Evolutionary conservation across 768 basidiomycete species (phyloP), one percentile per base, ranked within the genome.

Genomic region (Kwoniella heveanensis): DNA sequence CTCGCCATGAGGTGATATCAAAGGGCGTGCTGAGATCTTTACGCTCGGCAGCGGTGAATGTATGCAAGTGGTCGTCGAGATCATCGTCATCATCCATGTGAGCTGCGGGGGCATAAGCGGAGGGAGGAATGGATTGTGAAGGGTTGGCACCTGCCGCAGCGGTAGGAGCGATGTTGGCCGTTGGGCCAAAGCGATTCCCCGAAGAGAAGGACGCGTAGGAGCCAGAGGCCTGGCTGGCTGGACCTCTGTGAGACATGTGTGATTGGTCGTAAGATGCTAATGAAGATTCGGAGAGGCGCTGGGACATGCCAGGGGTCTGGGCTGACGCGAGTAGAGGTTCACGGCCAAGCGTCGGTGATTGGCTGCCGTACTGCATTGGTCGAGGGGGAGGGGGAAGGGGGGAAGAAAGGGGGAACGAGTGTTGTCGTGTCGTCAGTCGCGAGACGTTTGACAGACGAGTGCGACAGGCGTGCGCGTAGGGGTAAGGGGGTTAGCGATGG

Each of bases 1-100:
- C 90, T 81, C 90, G 82, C 64, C 79, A 82, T 22, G 89, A 89
- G 69, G 88, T 86, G 26, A 90, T 81, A 67, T 83, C 84, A 39
- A 86, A 86, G n/a, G 71, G 69, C 39, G 85, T 84, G 39, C 76
- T 78, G 69, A 88, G 86, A 46, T 83, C 81, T 58, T 84, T 85
- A 36, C 70, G 64, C 26, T 72, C 74, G 7, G 54, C 69, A 2
- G 69, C 60, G 22, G 77, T 74, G 49, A 77, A 74, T 1, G 73
- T 74, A 55, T 81, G 80, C 57, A 81, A 67, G 46, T 66, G 63
- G 59, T 81, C 80, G 46, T 78, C 76, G 17, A 74, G 58, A 47
- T 79, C 79, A 51, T 76, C 76, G 30, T 79, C 75, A 26, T 70
- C 73, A 50, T 66, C 62, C 24, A 47, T 15, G 13, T 47, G 30